phyloP scores from a whole-genome alignment of 2,329 filamentous ascomycete genomes.

The Alternaria sp. region DNA sequence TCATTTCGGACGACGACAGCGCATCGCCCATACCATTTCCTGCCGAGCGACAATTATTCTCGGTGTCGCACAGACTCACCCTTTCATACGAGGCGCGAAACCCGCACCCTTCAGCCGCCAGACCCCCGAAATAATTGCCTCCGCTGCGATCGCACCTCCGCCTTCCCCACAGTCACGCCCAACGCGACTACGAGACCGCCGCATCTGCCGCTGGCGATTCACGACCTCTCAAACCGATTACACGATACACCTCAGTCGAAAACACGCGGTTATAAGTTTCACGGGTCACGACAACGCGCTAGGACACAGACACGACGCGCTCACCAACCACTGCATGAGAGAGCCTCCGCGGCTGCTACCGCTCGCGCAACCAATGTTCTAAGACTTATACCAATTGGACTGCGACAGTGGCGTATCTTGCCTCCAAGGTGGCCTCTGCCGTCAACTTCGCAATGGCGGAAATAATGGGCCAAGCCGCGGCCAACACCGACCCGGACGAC shows the following conservation, averaged over 20 bases:
- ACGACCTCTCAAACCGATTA: background rate
- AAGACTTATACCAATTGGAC: constrained; percentile 19
- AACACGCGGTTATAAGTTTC: constrained; percentile 7
- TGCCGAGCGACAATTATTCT: constrained; percentile 30
- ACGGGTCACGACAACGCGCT: constrained; percentile 32
- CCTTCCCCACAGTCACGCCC: constrained; percentile 31
- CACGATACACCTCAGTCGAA: constrained; percentile 11
- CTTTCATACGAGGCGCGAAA: constrained; percentile 44
- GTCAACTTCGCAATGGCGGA: constrained; percentile 52
- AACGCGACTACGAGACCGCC: constrained; percentile 31
- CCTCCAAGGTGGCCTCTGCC: constrained; percentile 48
- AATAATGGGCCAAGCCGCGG: constrained; percentile 44
- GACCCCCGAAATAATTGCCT: constrained; percentile 32
- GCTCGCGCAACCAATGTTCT: constrained; percentile 33
- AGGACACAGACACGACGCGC: constrained; percentile 36
- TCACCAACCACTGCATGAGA: constrained; percentile 32
- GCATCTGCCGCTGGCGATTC: constrained; percentile 18
- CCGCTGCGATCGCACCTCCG: constrained; percentile 25
- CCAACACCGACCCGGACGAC: constrained; percentile 42
- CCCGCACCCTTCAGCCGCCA: constrained; percentile 19
- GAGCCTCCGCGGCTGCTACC: constrained; percentile 26
- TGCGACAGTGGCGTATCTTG: constrained; percentile 46
- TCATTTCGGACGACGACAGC: constrained; percentile 34
- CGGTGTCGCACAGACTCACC: constrained; percentile 41
- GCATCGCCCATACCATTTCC: constrained; percentile 36